Percentiles rank a stretch among this genome's conserved stretches.
Conservation (phyloP, 805 yeast genomes). For the Lipomyces sp. region DNA sequence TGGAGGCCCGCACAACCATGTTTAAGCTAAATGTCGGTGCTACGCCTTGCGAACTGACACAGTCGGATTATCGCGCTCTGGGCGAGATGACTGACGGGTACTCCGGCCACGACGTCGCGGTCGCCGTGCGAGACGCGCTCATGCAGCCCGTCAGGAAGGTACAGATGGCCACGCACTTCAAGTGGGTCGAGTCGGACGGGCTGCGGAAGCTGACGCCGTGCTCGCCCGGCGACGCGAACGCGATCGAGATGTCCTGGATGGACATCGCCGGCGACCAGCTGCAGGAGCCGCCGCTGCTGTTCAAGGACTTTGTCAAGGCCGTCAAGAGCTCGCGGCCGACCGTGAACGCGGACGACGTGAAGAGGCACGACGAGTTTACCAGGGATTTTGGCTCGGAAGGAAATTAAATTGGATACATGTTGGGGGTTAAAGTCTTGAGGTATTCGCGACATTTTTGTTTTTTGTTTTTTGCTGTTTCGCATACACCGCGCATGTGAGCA, state of each 20-base stretch:
- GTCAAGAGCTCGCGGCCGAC: constrained; percentile 91
- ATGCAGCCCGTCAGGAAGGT: constrained; percentile 97
- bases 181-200: constrained; percentile 45
- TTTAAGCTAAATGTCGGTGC: constrained; percentile 89
- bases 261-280: constrained; percentile 85
- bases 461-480: too few species aligned
- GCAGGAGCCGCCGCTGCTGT: constrained; percentile 81
- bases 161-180: constrained; percentile 94
- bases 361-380: constrained; percentile 82
- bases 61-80: constrained; percentile 69
- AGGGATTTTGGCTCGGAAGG: constrained; percentile 98
- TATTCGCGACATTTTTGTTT: too few species aligned
- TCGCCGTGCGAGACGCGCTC: constrained; percentile 92
- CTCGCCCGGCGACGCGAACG: constrained; percentile 91
- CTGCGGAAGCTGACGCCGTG: constrained; percentile 73
- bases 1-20: constrained; percentile 89
- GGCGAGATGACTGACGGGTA: constrained; percentile 96
- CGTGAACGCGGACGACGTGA: constrained; percentile 79
- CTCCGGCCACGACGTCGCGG: constrained; percentile 96
- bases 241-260: constrained; percentile 90
- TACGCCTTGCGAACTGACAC: constrained; percentile 75
- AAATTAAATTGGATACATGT: constrained; percentile 44
- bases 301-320: constrained; percentile 91
- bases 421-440: neutral
- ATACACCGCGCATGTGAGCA: too few species aligned